phyloP scores from a whole-genome alignment of 1,139 yeast species.

The Debaryomyces sp. region DNA sequence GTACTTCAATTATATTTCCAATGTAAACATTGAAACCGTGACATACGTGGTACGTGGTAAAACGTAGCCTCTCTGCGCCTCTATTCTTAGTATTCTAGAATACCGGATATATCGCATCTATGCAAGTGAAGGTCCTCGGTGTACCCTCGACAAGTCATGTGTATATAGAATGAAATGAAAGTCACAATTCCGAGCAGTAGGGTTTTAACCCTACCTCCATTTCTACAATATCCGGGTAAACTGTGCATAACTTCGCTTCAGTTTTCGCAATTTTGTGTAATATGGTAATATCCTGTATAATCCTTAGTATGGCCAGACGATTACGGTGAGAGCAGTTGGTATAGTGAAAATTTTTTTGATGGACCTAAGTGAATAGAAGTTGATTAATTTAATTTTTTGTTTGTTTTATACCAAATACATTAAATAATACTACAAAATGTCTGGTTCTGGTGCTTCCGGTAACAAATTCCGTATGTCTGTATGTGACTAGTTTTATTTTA shows the following conservation, averaged over 20 bases:
- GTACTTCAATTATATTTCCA: not conserved
- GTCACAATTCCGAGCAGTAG: not conserved
- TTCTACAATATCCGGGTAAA: not conserved
- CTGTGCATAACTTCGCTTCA: not conserved
- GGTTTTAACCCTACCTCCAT: not conserved
- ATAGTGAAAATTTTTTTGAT: conserved; percentile 11
- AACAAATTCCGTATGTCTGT: conserved; percentile 99
- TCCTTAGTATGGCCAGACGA: not conserved
- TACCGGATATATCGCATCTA: not conserved
- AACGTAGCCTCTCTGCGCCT: not conserved
- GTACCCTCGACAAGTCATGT: not conserved
- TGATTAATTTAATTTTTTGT: conserved; percentile 6
- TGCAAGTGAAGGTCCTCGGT: conserved; percentile 1
- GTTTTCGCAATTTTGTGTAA: conserved; percentile 5
- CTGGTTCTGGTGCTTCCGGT: conserved; percentile 97
- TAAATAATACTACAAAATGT: conserved; percentile 44
- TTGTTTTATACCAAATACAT: conserved; percentile 8
- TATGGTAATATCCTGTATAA: not conserved
- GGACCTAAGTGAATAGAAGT: conserved; percentile 1
- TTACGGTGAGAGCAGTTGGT: not conserved
- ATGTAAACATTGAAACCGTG: not conserved
- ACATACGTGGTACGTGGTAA: too few relatives aligned
- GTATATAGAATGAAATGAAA: not conserved
- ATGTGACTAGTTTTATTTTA: conserved; percentile 42
- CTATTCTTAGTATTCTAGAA: not conserved